Conservation (phyloP, 1,284 basidiomycete species). For the Irpex sp. region DNA sequence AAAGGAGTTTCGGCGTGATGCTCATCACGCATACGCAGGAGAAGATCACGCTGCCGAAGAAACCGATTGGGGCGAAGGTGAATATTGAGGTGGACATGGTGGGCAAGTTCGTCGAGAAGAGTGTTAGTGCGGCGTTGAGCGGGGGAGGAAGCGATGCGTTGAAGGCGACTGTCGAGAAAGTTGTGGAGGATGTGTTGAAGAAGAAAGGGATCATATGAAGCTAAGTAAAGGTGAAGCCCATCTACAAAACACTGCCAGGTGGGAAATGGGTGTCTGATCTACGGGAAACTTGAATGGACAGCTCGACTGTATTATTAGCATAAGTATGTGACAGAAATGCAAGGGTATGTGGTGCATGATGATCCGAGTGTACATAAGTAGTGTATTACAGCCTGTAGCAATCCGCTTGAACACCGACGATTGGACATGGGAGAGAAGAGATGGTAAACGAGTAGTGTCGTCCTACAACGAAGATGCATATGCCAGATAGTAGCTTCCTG, state of each 20-base stretch:
- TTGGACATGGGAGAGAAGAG: not conserved
- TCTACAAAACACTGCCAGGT: not conserved
- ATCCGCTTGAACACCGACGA: not conserved
- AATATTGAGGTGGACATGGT: slow-evolving; percentile 97
- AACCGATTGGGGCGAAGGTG: slow-evolving; percentile 77
- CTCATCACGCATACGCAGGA: slow-evolving; percentile 93
- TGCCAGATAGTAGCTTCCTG: slow-evolving; percentile 5
- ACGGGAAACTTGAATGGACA: not conserved
- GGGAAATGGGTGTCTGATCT: not conserved
- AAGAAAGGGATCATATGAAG: slow-evolving; percentile 39
- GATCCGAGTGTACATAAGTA: not conserved
- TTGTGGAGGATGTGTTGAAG: slow-evolving; percentile 65
- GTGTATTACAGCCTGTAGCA: slow-evolving; percentile 1
- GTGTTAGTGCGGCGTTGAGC: slow-evolving; percentile 71
- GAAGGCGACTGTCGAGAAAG: slow-evolving; percentile 61
- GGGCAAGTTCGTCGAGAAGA: slow-evolving; percentile 84
- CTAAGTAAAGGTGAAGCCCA: not conserved
- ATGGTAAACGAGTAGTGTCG: not conserved
- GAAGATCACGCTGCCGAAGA: slow-evolving; percentile 81
- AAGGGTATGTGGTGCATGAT: slow-evolving; percentile 3
- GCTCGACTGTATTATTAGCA: not conserved
- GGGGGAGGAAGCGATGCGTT: slow-evolving; percentile 55
- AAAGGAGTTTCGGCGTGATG: slow-evolving; percentile 86
- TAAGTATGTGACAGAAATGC: slow-evolving; percentile 1
- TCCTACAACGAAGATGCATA: not conserved